Percentiles rank a stretch among this genome's conserved stretches.
Evolutionary conservation across 345 rosid species (phyloP).

Genomic region (Citrus sinensis): DVS_A1.0 CM039163.1:40268501-40269000

Average conservation of each 20-base stretch:
- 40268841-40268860: background rate
- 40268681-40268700: constrained; percentile 71
- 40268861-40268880: background rate
- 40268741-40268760: background rate
- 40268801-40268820: background rate
- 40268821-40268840: background rate
- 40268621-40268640: constrained; percentile 78
- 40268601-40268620: constrained; percentile 29
- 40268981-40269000: background rate
- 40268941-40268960: background rate
- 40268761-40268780: background rate
- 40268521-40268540: background rate
- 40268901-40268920: background rate
- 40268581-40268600: background rate
- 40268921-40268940: background rate
- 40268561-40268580: background rate
- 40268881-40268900: background rate
- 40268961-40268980: background rate
- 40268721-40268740: background rate
- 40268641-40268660: constrained; percentile 74
- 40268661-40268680: constrained; percentile 79
- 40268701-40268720: background rate
- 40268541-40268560: background rate
- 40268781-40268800: background rate
- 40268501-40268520: background rate